Evolutionary conservation across 305 asterid genomes (phyloP).

Genomic region (Fraxinus nigra): DNA sequence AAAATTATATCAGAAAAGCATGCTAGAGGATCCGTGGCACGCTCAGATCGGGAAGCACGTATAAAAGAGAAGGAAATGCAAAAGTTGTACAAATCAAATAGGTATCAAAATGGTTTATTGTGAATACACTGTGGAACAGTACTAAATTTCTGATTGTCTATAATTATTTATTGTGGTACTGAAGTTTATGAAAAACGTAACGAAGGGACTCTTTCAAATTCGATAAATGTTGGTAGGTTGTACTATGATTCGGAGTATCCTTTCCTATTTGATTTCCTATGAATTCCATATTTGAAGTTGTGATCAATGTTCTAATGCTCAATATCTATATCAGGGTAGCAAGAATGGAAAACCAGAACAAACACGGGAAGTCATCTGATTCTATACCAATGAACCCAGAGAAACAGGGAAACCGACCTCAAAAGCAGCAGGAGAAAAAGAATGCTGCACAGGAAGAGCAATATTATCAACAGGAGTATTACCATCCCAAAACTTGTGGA

Average conservation of each 20-base stretch:
- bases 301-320: background rate
- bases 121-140: background rate
- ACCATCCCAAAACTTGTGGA: slow-evolving; percentile 1
- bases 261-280: background rate
- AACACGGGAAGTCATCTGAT: background rate
- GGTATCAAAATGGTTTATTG: slow-evolving; percentile 32
- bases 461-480: slow-evolving; percentile 7
- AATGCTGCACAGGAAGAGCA: slow-evolving; percentile 1
- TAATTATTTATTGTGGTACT: background rate
- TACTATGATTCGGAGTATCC: background rate
- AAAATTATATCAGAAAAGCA: slow-evolving; percentile 71
- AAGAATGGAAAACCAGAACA: slow-evolving; percentile 18
- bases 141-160: background rate
- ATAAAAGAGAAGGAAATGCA: slow-evolving; percentile 47
- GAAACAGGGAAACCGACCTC: slow-evolving; percentile 15
- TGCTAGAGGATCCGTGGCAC: slow-evolving; percentile 77
- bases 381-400: slow-evolving; percentile 21
- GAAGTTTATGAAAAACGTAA: background rate
- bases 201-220: background rate
- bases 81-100: slow-evolving; percentile 33
- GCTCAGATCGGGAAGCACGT: slow-evolving; percentile 62
- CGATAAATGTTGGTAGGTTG: background rate
- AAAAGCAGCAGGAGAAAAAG: slow-evolving; percentile 2
- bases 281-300: background rate
- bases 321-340: slow-evolving; percentile 28